phyloP scores from a whole-genome alignment of 768 basidiomycete species.

The Mycena rebaudengoi region DNA sequence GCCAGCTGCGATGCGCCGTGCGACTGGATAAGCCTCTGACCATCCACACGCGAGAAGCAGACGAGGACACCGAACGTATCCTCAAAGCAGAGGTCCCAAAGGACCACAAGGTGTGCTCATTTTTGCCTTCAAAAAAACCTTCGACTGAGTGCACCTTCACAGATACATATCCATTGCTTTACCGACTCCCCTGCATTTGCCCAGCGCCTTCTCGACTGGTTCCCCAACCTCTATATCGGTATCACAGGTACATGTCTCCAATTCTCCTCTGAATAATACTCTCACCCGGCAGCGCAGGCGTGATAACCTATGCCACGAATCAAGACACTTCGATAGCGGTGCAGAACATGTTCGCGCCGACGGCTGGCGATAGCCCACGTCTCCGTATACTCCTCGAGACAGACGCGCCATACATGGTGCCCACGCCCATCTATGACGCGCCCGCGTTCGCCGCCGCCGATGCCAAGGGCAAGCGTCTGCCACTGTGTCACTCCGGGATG shows the following conservation, averaged over 20 bases:
- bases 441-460: slow-evolving; percentile 43
- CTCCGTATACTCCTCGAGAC: slow-evolving; percentile 78
- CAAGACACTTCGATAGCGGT: slow-evolving; percentile 73
- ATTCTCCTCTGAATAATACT: not conserved
- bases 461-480: slow-evolving; percentile 66
- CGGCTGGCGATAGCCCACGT: slow-evolving; percentile 29
- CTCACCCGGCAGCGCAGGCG: slow-evolving; percentile 53
- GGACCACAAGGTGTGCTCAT: slow-evolving; percentile 71
- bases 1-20: slow-evolving; percentile 77
- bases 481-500: slow-evolving; percentile 82
- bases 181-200: slow-evolving; percentile 85
- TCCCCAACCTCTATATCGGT: slow-evolving; percentile 85
- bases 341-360: slow-evolving; percentile 53
- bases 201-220: slow-evolving; percentile 72
- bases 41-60: slow-evolving; percentile 88
- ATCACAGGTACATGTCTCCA: slow-evolving; percentile 64
- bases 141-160: too few relatives aligned
- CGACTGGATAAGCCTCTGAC: slow-evolving; percentile 78
- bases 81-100: slow-evolving; percentile 79
- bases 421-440: slow-evolving; percentile 72
- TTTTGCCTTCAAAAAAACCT: too few relatives aligned
- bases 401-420: slow-evolving; percentile 90
- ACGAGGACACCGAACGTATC: slow-evolving; percentile 82
- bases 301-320: slow-evolving; percentile 83
- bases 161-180: slow-evolving; percentile 92